Evolutionary conservation across 176 grass and related monocot genomes (phyloP), one percentile per base, ranked within the genome.

Genomic region (Eleusine coracana): DNA sequence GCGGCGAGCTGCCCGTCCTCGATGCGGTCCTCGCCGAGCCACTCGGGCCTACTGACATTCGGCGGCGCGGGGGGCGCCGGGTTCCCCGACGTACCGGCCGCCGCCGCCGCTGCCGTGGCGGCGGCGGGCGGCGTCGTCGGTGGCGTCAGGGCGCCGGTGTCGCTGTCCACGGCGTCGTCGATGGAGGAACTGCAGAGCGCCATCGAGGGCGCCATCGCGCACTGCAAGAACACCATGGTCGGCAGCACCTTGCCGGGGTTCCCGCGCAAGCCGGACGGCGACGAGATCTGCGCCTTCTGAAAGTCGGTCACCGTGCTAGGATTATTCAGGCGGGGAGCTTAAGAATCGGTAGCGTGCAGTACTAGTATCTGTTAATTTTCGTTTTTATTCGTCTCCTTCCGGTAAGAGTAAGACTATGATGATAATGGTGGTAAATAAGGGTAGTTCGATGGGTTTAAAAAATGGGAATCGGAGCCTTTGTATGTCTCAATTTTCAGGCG

Each of bases 121-220:
- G 25, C 41, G 20, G 18, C 68, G 44, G 28, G 80, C 78, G 74
- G 83, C 59, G 15, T 78, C 59, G 79, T 34, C 31, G 28, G 80
- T 75, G 74, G 83, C 59, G 15, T 78, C 59, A 34, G 31, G 31
- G 79, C 60, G 3, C 82, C 76, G 36, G 86, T 92, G 23, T 90
- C 91, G 42, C 70, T 92, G 14, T 91, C 91, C 16, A 85, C 89
- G 46, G 79, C 91, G 29, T 93, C 93, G 21, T 96, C 93, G 70
- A 98, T 98, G 93, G 91, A 96, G 77, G 96, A 98, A 82, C 89
- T 98, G 39, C 93, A 98, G 68, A 93, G 91, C 82, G 93, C 96
- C 36, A 98, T 98, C 74, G 88, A 98, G 81, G 93, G 93, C 7
- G 93, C 96, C 93, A 96, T 98, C 65, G 93, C 93, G 41, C 96